A percentile compares a stretch with the other conserved stretches of the same genome.
Conservation (phyloP, 306 rosid genomes). For the Inga leiocalycina region DNA sequence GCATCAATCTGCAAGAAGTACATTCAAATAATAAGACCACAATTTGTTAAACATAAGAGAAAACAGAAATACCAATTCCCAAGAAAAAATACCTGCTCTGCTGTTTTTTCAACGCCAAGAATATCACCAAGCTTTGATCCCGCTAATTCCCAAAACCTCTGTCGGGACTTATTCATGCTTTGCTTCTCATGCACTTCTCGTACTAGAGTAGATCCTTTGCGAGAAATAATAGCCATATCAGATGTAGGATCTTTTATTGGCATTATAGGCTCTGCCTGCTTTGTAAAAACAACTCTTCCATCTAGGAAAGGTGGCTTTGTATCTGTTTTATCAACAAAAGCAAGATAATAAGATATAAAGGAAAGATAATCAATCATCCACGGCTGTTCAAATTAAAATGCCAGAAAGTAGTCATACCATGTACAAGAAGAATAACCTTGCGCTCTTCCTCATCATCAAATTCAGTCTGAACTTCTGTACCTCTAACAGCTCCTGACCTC, state of each 20-base stretch:
- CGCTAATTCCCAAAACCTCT: conserved; percentile 99
- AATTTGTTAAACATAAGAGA: conserved; percentile 22
- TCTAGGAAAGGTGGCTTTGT: conserved; percentile 98
- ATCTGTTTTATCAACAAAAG: conserved; percentile 55
- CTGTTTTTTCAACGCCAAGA: conserved; percentile 91
- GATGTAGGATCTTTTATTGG: conserved; percentile 97
- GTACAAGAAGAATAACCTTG: conserved; percentile 96
- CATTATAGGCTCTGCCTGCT: conserved; percentile 99
- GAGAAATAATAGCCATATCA: conserved; percentile 98
- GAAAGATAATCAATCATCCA: conserved; percentile 12
- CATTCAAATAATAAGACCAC: conserved; percentile 21
- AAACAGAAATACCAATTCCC: conserved; percentile 34
- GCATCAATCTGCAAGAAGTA: conserved; percentile 75
- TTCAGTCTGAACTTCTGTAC: conserved; percentile 97
- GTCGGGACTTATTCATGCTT: conserved; percentile 90
- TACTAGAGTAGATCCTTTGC: conserved; percentile 88
- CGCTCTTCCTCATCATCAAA: conserved; percentile 98
- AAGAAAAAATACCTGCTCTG: conserved; percentile 74
- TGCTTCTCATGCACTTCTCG: conserved; percentile 94
- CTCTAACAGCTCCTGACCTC: conserved; percentile 98
- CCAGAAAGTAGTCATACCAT: conserved; percentile 56
- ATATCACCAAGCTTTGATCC: conserved; percentile 98
- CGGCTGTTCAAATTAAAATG: conserved; percentile 18
- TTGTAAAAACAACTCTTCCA: conserved; percentile 94
- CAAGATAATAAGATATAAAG: conserved; percentile 31